phyloP scores from a whole-genome alignment of 169 alveolate genomes.

The Plasmodium yoelii region DNA sequence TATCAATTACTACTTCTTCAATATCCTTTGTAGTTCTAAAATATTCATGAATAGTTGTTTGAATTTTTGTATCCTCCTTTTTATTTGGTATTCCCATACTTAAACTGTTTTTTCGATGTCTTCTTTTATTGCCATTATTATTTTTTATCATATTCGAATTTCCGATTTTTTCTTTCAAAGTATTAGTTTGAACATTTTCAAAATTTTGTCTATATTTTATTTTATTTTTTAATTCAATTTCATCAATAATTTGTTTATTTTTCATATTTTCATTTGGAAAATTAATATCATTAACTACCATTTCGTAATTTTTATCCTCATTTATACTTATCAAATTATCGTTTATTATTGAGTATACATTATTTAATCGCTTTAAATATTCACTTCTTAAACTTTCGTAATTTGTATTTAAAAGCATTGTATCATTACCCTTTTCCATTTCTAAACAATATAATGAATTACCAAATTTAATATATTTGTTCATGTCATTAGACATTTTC shows the following conservation, averaged over 20 bases:
- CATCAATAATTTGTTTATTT: neutral
- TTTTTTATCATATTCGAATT: slow-evolving; percentile 3
- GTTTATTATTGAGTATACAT: slow-evolving; percentile 37
- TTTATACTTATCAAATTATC: slow-evolving; percentile 39
- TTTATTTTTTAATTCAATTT: neutral
- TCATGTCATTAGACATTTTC: neutral
- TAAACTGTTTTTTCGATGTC: slow-evolving; percentile 6
- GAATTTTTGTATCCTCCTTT: slow-evolving; percentile 16
- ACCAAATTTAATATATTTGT: neutral
- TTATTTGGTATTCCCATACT: slow-evolving; percentile 1
- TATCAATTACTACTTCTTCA: neutral
- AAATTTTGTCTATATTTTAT: neutral
- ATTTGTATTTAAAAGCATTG: slow-evolving; percentile 26
- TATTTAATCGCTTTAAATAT: slow-evolving; percentile 33
- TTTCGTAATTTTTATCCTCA: neutral
- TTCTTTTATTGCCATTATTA: neutral
- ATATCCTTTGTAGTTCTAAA: slow-evolving; percentile 6
- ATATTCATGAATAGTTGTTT: slow-evolving; percentile 44
- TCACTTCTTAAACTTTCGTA: slow-evolving; percentile 22
- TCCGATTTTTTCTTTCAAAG: neutral
- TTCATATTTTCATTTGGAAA: neutral
- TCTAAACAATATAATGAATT: neutral
- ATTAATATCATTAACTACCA: neutral
- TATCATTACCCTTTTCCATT: slow-evolving; percentile 2
- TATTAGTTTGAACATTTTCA: neutral